Conservation (phyloP, 2,329 filamentous ascomycete genomes). For the Fusarium compactum region DNA sequence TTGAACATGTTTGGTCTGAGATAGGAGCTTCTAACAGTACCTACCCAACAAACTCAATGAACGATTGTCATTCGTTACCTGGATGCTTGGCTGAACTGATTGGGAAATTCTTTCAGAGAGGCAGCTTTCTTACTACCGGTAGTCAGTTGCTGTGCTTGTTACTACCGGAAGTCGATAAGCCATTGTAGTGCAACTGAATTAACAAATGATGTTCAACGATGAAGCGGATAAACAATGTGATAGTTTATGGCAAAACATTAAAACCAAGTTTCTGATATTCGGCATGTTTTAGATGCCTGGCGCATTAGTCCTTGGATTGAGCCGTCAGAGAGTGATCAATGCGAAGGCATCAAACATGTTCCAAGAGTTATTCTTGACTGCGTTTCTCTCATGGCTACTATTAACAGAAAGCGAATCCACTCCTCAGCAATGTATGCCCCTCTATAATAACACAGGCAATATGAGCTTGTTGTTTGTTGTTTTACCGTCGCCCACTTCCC, state of each 20-base stretch:
- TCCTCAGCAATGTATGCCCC: slow-evolving; percentile 11
- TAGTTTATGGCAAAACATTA: background rate
- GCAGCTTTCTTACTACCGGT: too few species aligned
- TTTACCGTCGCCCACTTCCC: slow-evolving; percentile 8
- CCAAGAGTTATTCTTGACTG: background rate
- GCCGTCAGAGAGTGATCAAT: background rate
- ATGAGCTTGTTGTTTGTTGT: background rate
- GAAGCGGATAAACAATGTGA: background rate
- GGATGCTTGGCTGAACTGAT: too few species aligned
- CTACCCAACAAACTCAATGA: too few species aligned
- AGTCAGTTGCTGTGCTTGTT: background rate
- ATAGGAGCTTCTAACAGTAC: too few species aligned
- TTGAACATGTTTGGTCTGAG: too few species aligned
- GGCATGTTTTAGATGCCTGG: too few species aligned
- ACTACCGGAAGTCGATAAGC: background rate
- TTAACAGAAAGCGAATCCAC: background rate
- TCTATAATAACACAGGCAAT: slow-evolving; percentile 16
- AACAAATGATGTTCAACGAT: background rate
- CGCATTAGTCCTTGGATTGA: background rate
- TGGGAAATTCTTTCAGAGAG: too few species aligned
- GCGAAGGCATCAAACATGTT: background rate
- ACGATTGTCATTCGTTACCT: too few species aligned
- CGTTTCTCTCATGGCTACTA: background rate
- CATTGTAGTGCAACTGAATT: background rate
- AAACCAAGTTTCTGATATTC: background rate